Percentiles rank a stretch among this genome's conserved stretches.
These are phyloP conservation scores for Colletotrichum eleusines DNA, from an alignment of 2,329 filamentous ascomycete genomes.

Conservation along the genomic window DNA sequence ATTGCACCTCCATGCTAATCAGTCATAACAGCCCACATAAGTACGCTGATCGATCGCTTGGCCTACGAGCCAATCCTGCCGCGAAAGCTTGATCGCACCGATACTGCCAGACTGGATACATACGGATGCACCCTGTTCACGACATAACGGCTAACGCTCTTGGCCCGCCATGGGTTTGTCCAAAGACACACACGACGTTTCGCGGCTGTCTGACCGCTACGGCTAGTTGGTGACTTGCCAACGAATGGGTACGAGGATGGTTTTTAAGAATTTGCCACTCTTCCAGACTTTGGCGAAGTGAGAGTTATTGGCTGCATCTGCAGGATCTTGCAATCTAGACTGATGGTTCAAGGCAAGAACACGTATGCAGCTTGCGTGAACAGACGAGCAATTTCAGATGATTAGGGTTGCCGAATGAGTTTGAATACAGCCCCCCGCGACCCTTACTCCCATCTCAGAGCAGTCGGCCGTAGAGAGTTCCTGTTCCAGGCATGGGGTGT, in stretches of 20 bases:
- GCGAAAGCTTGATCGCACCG: background rate
- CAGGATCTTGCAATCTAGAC: background rate
- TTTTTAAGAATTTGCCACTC: background rate
- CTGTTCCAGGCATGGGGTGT: constrained; percentile 35
- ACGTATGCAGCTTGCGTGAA: background rate
- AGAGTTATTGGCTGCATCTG: background rate
- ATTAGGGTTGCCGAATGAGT: constrained; percentile 8
- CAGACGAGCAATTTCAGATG: constrained; percentile 29
- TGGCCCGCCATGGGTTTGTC: background rate
- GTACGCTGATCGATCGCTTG: constrained; percentile 20
- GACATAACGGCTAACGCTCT: background rate
- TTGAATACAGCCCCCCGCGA: constrained; percentile 5
- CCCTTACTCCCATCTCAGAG: constrained; percentile 15
- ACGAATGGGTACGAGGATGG: background rate
- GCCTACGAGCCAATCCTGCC: constrained; percentile 16
- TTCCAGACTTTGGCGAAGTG: background rate
- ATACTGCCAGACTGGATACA: background rate
- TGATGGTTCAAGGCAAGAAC: background rate
- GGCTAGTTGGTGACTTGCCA: background rate
- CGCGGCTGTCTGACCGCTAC: background rate
- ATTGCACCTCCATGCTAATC: constrained; percentile 13
- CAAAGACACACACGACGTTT: background rate
- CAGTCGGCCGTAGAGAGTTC: constrained; percentile 35
- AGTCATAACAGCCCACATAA: constrained; percentile 13
- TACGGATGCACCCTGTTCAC: background rate